Evolutionary conservation across 2,329 filamentous ascomycete genomes (phyloP).

Genomic region (Curvularia sp.): DNA sequence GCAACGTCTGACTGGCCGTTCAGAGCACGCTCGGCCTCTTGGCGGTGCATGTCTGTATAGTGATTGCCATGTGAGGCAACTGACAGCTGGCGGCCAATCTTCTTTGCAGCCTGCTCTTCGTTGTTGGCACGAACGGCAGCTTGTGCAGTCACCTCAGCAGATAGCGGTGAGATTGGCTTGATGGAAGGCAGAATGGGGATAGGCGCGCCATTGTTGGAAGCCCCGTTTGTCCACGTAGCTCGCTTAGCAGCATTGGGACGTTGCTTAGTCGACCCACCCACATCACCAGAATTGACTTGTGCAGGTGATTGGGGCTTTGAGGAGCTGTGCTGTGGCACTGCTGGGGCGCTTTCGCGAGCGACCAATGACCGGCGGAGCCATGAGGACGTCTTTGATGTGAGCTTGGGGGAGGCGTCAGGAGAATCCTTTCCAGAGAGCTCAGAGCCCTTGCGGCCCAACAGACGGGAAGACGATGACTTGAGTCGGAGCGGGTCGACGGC

Average conservation of each 20-base stretch:
- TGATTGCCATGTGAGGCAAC: slow-evolving; percentile 91
- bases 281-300: slow-evolving; percentile 54
- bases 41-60: slow-evolving; percentile 86
- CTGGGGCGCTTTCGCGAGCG: slow-evolving; percentile 72
- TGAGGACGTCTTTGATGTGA: slow-evolving; percentile 79
- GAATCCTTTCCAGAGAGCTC: slow-evolving; percentile 71
- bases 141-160: slow-evolving; percentile 89
- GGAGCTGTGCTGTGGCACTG: slow-evolving; percentile 57
- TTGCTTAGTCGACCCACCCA: slow-evolving; percentile 56
- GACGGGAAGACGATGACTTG: slow-evolving; percentile 85
- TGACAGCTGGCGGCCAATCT: slow-evolving; percentile 93
- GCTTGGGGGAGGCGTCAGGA: slow-evolving; percentile 63
- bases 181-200: slow-evolving; percentile 97
- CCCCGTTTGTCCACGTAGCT: slow-evolving; percentile 89
- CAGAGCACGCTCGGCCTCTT: slow-evolving; percentile 88
- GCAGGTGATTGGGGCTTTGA: slow-evolving; percentile 54
- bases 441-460: slow-evolving; percentile 89
- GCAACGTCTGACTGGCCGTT: slow-evolving; percentile 79
- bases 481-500: slow-evolving; percentile 89
- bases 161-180: slow-evolving; percentile 93
- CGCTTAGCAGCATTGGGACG: slow-evolving; percentile 75
- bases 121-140: slow-evolving; percentile 69
- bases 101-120: slow-evolving; percentile 77
- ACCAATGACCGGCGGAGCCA: slow-evolving; percentile 98
- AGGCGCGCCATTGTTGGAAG: slow-evolving; percentile 76